Evolutionary conservation across 139 green algal species (phyloP).

Genomic region (Auxenochlorella pyrenoidosa): DNA sequence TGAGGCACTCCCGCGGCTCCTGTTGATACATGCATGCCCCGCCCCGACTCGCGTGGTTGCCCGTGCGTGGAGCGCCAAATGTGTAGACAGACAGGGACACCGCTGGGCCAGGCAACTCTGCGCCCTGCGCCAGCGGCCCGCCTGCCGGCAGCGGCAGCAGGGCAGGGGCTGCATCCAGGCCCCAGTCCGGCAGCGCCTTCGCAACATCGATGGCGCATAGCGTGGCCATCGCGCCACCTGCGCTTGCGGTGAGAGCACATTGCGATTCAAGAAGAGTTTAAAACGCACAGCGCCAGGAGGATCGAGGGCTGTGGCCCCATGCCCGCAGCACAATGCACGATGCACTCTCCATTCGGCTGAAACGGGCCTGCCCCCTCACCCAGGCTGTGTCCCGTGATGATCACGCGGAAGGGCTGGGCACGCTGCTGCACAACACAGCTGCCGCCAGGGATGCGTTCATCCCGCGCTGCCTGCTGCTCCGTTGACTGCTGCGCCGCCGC

Average conservation of each 20-base stretch:
- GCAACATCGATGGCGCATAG: neutral
- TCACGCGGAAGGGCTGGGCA: neutral
- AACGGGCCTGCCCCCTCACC: neutral
- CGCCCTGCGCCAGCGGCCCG: too few relatives aligned
- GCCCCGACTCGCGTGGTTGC: slow-evolving; percentile 66
- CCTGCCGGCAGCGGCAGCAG: neutral
- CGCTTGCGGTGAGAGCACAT: too few relatives aligned
- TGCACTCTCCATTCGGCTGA: too few relatives aligned
- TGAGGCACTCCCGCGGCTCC: too few relatives aligned
- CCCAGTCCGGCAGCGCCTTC: neutral
- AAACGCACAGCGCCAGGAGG: too few relatives aligned
- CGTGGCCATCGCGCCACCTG: slow-evolving; percentile 1
- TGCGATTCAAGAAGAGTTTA: too few relatives aligned
- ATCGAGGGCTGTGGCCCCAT: too few relatives aligned
- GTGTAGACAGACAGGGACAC: slow-evolving; percentile 31
- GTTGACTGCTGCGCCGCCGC: too few relatives aligned
- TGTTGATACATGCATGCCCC: too few relatives aligned
- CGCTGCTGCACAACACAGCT: neutral
- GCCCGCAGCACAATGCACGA: too few relatives aligned
- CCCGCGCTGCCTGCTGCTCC: too few relatives aligned
- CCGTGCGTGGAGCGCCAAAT: slow-evolving; percentile 55
- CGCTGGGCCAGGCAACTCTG: neutral
- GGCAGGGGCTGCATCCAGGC: neutral
- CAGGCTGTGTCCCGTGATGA: neutral
- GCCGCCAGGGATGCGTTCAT: too few relatives aligned